Percentiles rank a stretch among this genome's conserved stretches.
phyloP scores from a whole-genome alignment of 73 alveolate genomes.

The Loxodes magnus region DNA sequence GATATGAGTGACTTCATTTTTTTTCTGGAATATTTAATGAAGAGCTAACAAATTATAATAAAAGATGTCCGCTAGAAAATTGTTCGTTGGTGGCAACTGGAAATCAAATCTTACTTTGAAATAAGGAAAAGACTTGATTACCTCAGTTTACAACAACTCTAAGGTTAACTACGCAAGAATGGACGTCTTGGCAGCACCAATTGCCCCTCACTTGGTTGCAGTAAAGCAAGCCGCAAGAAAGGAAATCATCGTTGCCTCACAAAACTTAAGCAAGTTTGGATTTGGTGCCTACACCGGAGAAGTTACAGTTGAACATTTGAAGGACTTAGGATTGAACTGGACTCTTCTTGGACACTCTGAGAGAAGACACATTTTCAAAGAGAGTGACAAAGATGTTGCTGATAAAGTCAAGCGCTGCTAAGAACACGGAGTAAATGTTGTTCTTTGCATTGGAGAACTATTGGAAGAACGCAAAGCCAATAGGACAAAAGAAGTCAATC shows the following conservation, averaged over 20 bases:
- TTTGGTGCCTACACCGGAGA: constrained; percentile 96
- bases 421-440: constrained; percentile 59
- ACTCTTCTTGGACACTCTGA: constrained; percentile 97
- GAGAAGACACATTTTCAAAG: constrained; percentile 90
- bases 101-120: constrained; percentile 67
- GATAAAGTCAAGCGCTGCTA: constrained; percentile 70
- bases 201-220: constrained; percentile 43
- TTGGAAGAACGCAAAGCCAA: constrained; percentile 81
- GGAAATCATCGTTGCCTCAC: constrained; percentile 57
- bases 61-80: constrained; percentile 25
- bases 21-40: too few species aligned
- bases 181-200: constrained; percentile 69
- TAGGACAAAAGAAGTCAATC: constrained; percentile 62
- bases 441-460: constrained; percentile 88
- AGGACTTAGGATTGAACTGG: constrained; percentile 76
- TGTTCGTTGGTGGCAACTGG: constrained; percentile 89
- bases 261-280: constrained; percentile 68
- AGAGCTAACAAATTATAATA: too few species aligned
- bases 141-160: constrained; percentile 43
- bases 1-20: too few species aligned
- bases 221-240: constrained; percentile 28
- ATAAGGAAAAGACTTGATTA: constrained; percentile 39
- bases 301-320: constrained; percentile 78
- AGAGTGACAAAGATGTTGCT: constrained; percentile 82
- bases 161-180: constrained; percentile 42